Base-by-base conservation (phyloP, 495 filamentous ascomycete species). In the Penicillium chermesinum region DNA sequence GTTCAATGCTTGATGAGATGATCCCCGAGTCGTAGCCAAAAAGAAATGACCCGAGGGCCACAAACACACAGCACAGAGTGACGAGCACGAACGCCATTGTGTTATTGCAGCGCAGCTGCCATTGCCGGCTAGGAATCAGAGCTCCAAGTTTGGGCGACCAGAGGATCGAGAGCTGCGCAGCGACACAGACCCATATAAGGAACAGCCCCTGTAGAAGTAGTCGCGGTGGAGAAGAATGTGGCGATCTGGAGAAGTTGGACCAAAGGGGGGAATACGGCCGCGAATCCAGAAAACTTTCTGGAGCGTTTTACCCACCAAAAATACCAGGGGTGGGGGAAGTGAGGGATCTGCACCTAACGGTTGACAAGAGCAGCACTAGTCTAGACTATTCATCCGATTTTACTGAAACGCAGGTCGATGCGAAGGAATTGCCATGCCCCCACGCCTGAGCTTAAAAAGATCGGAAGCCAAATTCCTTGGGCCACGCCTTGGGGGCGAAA, bases 21-120 rank as follows among this genome's bases (percentile, higher is more conserved):
- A 82, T 74, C 46, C 78, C 77, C 0, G 61, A 55, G 44, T 71
- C 67, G 50, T 71, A 79, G 21, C 79, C 80, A 54, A 68, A 81
- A n/a, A 80, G 63, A 42, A 82, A 74, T 10, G 76, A 80, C 3
- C 78, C 79, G 40, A 82, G 63, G n/a, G 75, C 78, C 44, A 76
- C 79, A 53, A 82, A 82, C 13, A 74, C 64, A 59, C 77, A 69
- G 50, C 55, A 69, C 19, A 63, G 44, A 12, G 67, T 64, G 45
- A 76, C 70, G 8, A 76, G 65, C 50, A 66, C 42, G 42, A 34
- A 44, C 19, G 32, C 42, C 42, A 44, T 44, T 14, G 15, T 44
- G n/a, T 50, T 25, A 48, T 41, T 20, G 34, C 48, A 53, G 48
- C 54, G 21, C 40, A 19, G 41, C 45, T 53, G 49, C 42, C 53